Conservation (phyloP, 2,329 filamentous ascomycete species). For the Nigrospora osmanthi region DNA sequence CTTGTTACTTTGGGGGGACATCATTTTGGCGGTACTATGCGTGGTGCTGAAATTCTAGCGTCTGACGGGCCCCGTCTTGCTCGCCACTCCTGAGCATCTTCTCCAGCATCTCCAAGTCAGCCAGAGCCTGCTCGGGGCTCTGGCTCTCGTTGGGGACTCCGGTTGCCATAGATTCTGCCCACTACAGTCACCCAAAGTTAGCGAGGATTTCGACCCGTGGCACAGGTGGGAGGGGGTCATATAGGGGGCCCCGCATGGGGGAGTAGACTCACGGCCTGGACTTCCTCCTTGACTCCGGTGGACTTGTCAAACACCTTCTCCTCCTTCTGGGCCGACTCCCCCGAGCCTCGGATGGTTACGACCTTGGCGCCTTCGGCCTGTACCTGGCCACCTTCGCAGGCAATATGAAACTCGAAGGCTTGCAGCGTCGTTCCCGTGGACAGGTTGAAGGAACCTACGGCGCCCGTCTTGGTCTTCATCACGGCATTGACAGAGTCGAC, state of each 20-base stretch:
- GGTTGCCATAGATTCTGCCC: conserved; percentile 43
- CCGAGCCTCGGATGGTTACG: conserved; percentile 28
- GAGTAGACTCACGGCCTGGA: conserved; percentile 30
- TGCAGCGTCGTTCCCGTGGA: conserved; percentile 47
- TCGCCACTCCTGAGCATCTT: conserved; percentile 40
- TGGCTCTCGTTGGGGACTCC: conserved; percentile 43
- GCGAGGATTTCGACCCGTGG: no score
- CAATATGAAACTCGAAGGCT: conserved; percentile 47
- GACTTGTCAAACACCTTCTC: conserved; percentile 40
- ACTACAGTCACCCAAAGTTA: conserved; percentile 16
- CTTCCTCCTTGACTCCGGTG: conserved; percentile 50
- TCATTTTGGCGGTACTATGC: neutral
- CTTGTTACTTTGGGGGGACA: conserved; percentile 2
- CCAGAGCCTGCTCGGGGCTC: conserved; percentile 48
- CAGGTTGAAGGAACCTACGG: conserved; percentile 47
- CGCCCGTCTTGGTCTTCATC: conserved; percentile 43
- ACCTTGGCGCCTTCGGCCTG: conserved; percentile 34
- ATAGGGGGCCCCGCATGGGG: no score
- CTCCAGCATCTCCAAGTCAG: conserved; percentile 52
- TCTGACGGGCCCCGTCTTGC: conserved; percentile 28
- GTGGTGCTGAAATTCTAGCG: conserved; percentile 29
- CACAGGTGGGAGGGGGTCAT: no score
- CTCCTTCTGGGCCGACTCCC: conserved; percentile 26
- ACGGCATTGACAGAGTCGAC: conserved; percentile 60
- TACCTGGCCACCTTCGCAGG: conserved; percentile 49